Conservation (phyloP, 2,329 filamentous ascomycete species). For the Monilinia fructigena region DNA sequence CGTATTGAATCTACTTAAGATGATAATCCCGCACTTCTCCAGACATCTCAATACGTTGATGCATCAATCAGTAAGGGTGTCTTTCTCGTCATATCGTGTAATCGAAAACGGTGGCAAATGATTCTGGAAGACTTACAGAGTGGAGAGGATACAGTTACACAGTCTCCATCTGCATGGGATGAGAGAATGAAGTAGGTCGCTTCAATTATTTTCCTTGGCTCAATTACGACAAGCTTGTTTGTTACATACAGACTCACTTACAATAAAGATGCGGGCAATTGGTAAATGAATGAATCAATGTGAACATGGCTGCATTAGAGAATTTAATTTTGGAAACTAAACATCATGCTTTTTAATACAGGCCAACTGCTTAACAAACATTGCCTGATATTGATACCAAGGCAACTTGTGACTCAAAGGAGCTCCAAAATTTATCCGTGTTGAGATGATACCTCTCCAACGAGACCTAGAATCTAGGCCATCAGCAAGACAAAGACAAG, state of each 20-base stretch:
- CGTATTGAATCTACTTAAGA: background rate
- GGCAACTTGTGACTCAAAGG: background rate
- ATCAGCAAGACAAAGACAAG: slow-evolving; percentile 18
- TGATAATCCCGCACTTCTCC: background rate
- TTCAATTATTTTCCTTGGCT: too few species aligned
- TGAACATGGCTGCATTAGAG: background rate
- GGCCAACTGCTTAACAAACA: background rate
- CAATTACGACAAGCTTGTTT: too few species aligned
- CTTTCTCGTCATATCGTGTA: background rate
- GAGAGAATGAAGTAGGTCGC: background rate
- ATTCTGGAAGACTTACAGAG: background rate
- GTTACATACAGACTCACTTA: background rate
- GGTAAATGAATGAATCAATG: background rate
- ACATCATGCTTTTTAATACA: background rate
- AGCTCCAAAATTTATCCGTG: background rate
- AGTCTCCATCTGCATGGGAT: background rate
- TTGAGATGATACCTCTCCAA: background rate
- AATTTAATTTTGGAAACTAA: background rate
- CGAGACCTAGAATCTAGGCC: background rate
- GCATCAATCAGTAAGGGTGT: background rate
- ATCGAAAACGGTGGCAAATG: background rate
- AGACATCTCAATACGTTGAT: background rate
- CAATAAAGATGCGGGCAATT: too few species aligned
- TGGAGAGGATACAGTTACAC: background rate
- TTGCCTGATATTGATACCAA: background rate